Evolutionary conservation across 1,284 basidiomycete genomes (phyloP).

Genomic region (Bondarzewia mesenterica): DNA sequence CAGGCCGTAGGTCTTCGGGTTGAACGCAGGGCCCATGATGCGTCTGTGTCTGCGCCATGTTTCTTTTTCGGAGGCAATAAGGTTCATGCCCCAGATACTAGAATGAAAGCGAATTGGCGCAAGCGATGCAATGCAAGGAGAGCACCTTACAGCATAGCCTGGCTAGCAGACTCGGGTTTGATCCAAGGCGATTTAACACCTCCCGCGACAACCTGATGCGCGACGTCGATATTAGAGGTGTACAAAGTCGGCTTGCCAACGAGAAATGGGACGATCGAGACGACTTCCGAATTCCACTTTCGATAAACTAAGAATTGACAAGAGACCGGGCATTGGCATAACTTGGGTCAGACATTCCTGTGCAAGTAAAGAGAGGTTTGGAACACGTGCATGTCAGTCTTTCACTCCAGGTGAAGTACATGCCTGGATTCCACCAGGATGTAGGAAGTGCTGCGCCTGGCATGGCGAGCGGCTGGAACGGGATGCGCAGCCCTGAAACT

Average conservation of each 20-base stretch:
- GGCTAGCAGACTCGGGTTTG: constrained; percentile 7
- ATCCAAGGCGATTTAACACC: constrained; percentile 11
- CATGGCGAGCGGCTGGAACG: constrained; percentile 11
- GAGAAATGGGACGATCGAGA: constrained; percentile 13
- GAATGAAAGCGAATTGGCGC: neutral
- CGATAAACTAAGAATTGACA: constrained; percentile 7
- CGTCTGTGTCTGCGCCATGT: constrained; percentile 13
- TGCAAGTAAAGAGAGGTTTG: neutral
- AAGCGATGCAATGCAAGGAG: neutral
- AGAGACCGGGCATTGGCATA: neutral
- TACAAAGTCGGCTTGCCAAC: constrained; percentile 7
- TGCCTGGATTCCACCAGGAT: constrained; percentile 16
- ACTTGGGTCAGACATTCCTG: neutral
- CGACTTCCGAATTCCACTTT: constrained; percentile 8
- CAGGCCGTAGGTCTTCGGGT: constrained; percentile 10
- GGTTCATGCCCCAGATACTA: constrained; percentile 12
- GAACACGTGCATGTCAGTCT: constrained; percentile 11
- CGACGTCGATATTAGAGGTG: constrained; percentile 10
- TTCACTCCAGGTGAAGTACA: constrained; percentile 12
- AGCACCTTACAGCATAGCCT: neutral
- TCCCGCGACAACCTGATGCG: constrained; percentile 9
- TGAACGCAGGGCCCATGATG: constrained; percentile 14
- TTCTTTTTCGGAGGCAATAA: constrained; percentile 10
- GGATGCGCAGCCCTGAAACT: constrained; percentile 10
- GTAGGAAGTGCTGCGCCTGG: constrained; percentile 13